Evolutionary conservation across 2,329 filamentous ascomycete species (phyloP), one percentile per base, ranked within the genome.

Genomic region (Xylaria sp.): DNA sequence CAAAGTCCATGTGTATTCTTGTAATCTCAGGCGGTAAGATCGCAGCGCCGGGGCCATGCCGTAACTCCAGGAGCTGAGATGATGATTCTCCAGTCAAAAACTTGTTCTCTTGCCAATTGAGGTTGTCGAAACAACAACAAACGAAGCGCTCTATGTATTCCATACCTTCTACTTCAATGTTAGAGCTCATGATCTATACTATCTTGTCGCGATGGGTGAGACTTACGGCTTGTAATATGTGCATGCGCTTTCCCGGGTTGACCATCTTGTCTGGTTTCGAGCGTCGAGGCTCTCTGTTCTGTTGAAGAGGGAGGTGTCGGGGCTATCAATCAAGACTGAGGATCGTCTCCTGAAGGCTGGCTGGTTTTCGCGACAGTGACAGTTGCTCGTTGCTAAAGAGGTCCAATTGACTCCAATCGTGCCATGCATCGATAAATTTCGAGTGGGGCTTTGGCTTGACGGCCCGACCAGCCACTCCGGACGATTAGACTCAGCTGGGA

Each of bases 21-120:
- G 87, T 86, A 57, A 95, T 84, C 70, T 91, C 84, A 35, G 85
- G 80, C 0, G 93, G 91, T 23, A 99, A 80, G 66, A 91, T 79
- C 18, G 90, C 88, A 49, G 94, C 92, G 59, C 93, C 94, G 35
- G 90, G 87, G 60, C 93, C 94, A 72, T 89, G 80, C 72, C 88
- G 86, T 75, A 97, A 59, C 34, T 54, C 47, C 47, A 73, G 54
- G 37, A 73, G 59, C 71, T 73, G 19, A 62, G 18, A 8, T 55
- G 48, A 23, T 30, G 4, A 30, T 42, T 51, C 23, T 11, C 5
- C 10, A 30, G 54, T 60, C 47, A 63, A 56, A 51, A 51, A 34
- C 56, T 8, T 47, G 54, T 51, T 57, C 48, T 53, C 34, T 8
- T 34, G 23, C 18, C 5, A 30, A 30, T 30, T 30, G 13, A 47